Percentiles rank a stretch among this genome's conserved stretches.
phyloP scores from a whole-genome alignment of 106 monocot genomes.

The Dendrobium catenatum region DNA sequence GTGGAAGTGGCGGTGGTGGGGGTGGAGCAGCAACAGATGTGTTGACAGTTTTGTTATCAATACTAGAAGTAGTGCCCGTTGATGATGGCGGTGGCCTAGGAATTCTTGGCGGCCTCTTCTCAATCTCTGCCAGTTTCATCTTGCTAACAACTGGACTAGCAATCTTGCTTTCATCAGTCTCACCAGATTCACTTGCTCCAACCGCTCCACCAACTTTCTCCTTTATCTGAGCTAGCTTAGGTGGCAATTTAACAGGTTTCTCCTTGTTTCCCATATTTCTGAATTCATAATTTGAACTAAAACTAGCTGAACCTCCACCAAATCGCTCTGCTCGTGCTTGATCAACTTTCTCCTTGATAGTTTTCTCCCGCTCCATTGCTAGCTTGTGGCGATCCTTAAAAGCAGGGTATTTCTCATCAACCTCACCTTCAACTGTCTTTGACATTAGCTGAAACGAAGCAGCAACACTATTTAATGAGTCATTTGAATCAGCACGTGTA shows the following conservation, averaged over 20 bases:
- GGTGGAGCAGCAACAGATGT: conserved; percentile 24
- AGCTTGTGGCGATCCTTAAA: conserved; percentile 93
- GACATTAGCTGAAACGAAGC: conserved; percentile 85
- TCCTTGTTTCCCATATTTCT: conserved; percentile 25
- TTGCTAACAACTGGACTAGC: conserved; percentile 54
- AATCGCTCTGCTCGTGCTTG: conserved; percentile 77
- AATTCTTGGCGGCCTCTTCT: conserved; percentile 76
- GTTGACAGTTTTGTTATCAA: conserved; percentile 12
- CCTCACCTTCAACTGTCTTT: conserved; percentile 76
- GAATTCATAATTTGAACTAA: conserved; percentile 12
- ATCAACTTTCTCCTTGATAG: conserved; percentile 77
- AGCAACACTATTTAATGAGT: conserved; percentile 56
- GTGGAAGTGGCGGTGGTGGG: conserved; percentile 31
- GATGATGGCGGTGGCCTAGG: conserved; percentile 67
- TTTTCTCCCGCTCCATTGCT: conserved; percentile 81
- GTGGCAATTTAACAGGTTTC: conserved; percentile 32
- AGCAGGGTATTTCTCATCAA: conserved; percentile 83
- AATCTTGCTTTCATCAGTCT: conserved; percentile 17
- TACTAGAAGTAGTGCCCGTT: conserved; percentile 7
- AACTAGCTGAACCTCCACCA: conserved; percentile 14
- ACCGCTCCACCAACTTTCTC: conserved; percentile 25
- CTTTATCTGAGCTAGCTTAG: conserved; percentile 72
- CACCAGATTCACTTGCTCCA: conserved; percentile 21
- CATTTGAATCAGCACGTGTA: conserved; percentile 26
- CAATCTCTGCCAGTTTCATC: conserved; percentile 71